Evolutionary conservation across 352 stramenopile species (phyloP), one percentile per base, ranked within the genome.

Genomic region (Phytophthora podocarpi): DNA sequence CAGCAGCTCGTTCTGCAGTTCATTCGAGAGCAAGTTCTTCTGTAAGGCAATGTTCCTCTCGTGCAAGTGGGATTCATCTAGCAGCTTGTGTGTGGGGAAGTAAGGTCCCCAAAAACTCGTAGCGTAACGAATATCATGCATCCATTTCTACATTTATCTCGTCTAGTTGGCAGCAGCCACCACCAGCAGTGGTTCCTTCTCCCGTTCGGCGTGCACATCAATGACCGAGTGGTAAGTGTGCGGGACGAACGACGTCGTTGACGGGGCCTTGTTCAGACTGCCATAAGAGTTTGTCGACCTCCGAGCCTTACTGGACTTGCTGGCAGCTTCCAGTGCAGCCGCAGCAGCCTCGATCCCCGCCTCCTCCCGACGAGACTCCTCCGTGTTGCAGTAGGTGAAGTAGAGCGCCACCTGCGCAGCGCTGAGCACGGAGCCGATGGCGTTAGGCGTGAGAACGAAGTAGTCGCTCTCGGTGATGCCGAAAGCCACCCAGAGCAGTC

Each of bases 401-500:
- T 77, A 87, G 10, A 87, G 58, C 20, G 67, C 30, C 26, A 85
- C 40, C 23, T 87, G 78, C 5, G 60, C 59, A 13, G 66, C 32
- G 36, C 78, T 76, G 2, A 88, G 53, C 31, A 66, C 57, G 11
- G 62, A 76, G 4, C 77, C 79, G 31, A 82, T 68, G 10, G 72
- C 65, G 18, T 72, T 83, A 12, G 73, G 70, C 3, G 58, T 69
- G 15, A 82, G 55, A 27, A 85, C 70, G 36, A 73, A 76, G 26
- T 62, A 67, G 46, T 87, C 72, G 30, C 66, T 53, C 23, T 79
- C 66, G 0, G 71, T 69, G 18, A 74, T 57, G 1, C 72, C 69
- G 41, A 85, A 87, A 0, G 70, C 52, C 24, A 78, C 63, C 78
- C 78, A 87, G 0, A 82, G 64, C 28, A 69, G 53, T 20, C 80